phyloP scores from a whole-genome alignment of 257 asterid genomes.

The Primulina tabacum region DNA sequence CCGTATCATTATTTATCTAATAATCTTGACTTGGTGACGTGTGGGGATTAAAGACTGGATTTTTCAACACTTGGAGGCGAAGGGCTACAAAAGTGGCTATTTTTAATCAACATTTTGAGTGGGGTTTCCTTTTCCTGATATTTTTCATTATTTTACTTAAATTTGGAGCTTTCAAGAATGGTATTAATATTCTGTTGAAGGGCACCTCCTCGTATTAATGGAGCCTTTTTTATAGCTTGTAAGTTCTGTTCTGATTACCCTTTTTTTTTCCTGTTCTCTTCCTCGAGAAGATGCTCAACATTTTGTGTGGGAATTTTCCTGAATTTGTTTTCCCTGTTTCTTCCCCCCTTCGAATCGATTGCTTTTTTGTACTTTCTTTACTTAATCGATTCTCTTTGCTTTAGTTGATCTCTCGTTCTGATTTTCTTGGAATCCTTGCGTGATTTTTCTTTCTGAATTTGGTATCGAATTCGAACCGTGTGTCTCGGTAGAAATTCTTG shows the following conservation, averaged over 20 bases:
- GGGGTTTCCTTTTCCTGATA: background rate
- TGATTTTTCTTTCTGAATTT: slow-evolving; percentile 10
- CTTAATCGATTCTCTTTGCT: slow-evolving; percentile 17
- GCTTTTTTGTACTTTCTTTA: background rate
- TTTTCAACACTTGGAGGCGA: slow-evolving; percentile 26
- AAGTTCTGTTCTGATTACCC: background rate
- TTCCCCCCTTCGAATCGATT: slow-evolving; percentile 24
- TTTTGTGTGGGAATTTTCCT: slow-evolving; percentile 24
- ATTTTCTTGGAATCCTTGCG: slow-evolving; percentile 15
- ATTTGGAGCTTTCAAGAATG: background rate
- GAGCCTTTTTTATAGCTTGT: slow-evolving; percentile 10
- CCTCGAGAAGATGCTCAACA: slow-evolving; percentile 21
- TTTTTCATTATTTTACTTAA: background rate
- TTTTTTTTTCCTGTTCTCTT: background rate
- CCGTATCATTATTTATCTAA: background rate
- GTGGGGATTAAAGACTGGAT: slow-evolving; percentile 18
- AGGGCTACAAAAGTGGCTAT: background rate
- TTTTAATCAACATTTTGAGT: too few species aligned
- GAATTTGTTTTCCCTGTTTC: slow-evolving; percentile 24
- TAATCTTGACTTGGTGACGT: slow-evolving; percentile 24
- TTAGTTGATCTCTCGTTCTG: slow-evolving; percentile 9
- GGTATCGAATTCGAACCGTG: background rate
- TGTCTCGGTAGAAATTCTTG: background rate
- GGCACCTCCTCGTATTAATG: slow-evolving; percentile 16
- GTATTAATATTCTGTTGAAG: slow-evolving; percentile 14